Conservation (phyloP, 2,329 filamentous ascomycete genomes). For the Aspergillus chevalieri region DNA sequence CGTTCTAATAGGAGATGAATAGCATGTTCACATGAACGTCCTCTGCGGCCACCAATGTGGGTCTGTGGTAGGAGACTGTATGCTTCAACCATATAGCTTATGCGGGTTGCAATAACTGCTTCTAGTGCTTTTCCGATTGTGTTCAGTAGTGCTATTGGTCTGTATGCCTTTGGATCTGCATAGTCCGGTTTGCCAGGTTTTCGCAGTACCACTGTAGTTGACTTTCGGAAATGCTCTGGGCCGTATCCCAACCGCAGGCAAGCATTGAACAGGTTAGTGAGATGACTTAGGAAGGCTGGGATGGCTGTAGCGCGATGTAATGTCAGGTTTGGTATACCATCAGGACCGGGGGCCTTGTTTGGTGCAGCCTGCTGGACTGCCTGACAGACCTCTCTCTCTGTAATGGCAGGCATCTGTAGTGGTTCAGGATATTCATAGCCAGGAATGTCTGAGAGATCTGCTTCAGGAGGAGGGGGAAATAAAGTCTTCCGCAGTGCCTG, state of each 20-base stretch:
- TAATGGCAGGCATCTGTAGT: slow-evolving; percentile 1
- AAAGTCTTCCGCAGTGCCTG: not conserved
- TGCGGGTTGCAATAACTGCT: slow-evolving; percentile 8
- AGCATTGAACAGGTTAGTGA: slow-evolving; percentile 1
- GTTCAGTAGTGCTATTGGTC: slow-evolving; percentile 12
- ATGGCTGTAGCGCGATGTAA: not conserved
- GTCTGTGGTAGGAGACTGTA: slow-evolving; percentile 1
- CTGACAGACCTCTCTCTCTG: slow-evolving; percentile 2
- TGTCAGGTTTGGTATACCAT: slow-evolving; percentile 6
- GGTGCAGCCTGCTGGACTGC: slow-evolving; percentile 1
- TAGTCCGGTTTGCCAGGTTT: slow-evolving; percentile 18
- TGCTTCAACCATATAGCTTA: slow-evolving; percentile 11
- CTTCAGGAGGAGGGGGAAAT: slow-evolving; percentile 1
- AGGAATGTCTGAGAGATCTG: not conserved
- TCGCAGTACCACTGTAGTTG: slow-evolving; percentile 9
- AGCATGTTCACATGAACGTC: not conserved
- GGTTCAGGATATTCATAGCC: not conserved
- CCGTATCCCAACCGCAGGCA: slow-evolving; percentile 1
- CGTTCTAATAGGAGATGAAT: slow-evolving; percentile 1
- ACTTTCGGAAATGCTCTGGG: slow-evolving; percentile 3
- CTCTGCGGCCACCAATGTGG: slow-evolving; percentile 1
- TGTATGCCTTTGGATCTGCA: slow-evolving; percentile 10
- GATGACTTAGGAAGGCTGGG: not conserved
- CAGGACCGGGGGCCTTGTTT: slow-evolving; percentile 6
- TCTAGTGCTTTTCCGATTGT: slow-evolving; percentile 14